Evolutionary conservation across 78 protist species (phyloP).

Genomic region (Pelomyxa schiedti): DNA sequence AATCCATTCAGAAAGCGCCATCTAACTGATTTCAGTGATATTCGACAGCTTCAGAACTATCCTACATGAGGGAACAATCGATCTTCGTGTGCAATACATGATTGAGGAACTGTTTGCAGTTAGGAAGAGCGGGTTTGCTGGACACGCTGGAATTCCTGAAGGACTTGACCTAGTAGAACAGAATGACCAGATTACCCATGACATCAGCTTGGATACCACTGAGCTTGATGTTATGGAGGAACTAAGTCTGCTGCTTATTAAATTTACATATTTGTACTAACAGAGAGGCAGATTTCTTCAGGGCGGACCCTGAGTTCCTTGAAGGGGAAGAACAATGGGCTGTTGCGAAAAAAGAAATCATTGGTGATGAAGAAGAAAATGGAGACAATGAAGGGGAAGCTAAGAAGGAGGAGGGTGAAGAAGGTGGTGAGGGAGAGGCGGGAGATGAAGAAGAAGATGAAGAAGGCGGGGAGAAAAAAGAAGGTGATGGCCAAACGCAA

Average conservation of each 20-base stretch:
- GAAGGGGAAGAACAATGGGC: slow-evolving; percentile 70
- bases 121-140: slow-evolving; percentile 49
- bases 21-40: slow-evolving; percentile 15
- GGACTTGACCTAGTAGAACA: slow-evolving; percentile 89
- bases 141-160: slow-evolving; percentile 44
- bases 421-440: slow-evolving; percentile 15
- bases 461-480: slow-evolving; percentile 11
- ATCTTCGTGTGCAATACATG: slow-evolving; percentile 80
- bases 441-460: slow-evolving; percentile 16
- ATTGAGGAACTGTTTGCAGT: slow-evolving; percentile 73
- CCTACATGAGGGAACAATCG: slow-evolving; percentile 85
- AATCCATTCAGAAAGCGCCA: slow-evolving; percentile 40
- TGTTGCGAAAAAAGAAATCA: slow-evolving; percentile 23
- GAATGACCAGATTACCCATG: slow-evolving; percentile 90
- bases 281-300: slow-evolving; percentile 62
- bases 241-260: not conserved
- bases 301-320: slow-evolving; percentile 65
- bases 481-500: slow-evolving; percentile 2
- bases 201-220: slow-evolving; percentile 59
- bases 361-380: slow-evolving; percentile 46
- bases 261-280: not conserved
- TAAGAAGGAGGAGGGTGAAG: slow-evolving; percentile 18
- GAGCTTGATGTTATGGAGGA: not conserved
- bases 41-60: slow-evolving; percentile 74
- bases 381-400: slow-evolving; percentile 35